Percentiles rank a stretch among this genome's conserved stretches.
phyloP scores from a whole-genome alignment of 495 filamentous ascomycete species.

The Penicillium subrubescens region DNA sequence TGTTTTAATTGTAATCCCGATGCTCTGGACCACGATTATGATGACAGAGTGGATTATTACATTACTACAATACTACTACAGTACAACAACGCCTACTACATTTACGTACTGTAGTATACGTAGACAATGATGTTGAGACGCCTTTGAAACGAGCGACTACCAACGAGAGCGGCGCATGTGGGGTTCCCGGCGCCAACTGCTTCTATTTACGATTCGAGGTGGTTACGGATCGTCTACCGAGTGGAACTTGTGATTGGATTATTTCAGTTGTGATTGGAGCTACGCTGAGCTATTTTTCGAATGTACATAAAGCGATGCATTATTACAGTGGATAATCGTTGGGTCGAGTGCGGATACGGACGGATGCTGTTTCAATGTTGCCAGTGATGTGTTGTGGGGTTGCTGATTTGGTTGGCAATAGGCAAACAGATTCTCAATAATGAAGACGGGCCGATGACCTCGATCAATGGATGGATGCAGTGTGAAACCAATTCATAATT shows the following conservation, averaged over 20 bases:
- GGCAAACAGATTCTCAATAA: constrained; percentile 16
- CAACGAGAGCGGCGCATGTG: background rate
- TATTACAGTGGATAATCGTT: background rate
- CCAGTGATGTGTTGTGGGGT: background rate
- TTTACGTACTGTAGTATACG: background rate
- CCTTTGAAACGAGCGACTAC: constrained; percentile 8
- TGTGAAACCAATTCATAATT: background rate
- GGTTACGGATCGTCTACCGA: background rate
- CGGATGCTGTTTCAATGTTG: background rate
- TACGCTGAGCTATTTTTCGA: background rate
- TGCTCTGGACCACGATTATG: background rate
- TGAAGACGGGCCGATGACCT: background rate
- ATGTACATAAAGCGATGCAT: background rate
- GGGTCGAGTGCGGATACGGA: background rate
- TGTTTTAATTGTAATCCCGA: background rate
- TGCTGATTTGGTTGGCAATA: constrained; percentile 11
- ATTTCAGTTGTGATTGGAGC: background rate
- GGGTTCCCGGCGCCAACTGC: background rate
- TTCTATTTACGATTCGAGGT: constrained; percentile 5
- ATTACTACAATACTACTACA: background rate
- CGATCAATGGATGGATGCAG: background rate
- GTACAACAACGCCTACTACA: too few relatives aligned
- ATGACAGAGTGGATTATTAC: background rate
- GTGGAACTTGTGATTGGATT: background rate
- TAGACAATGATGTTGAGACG: constrained; percentile 8